Evolutionary conservation across 1,139 yeast species (phyloP), one percentile per base, ranked within the genome.

Genomic region (Ogataea hybrid): DNA sequence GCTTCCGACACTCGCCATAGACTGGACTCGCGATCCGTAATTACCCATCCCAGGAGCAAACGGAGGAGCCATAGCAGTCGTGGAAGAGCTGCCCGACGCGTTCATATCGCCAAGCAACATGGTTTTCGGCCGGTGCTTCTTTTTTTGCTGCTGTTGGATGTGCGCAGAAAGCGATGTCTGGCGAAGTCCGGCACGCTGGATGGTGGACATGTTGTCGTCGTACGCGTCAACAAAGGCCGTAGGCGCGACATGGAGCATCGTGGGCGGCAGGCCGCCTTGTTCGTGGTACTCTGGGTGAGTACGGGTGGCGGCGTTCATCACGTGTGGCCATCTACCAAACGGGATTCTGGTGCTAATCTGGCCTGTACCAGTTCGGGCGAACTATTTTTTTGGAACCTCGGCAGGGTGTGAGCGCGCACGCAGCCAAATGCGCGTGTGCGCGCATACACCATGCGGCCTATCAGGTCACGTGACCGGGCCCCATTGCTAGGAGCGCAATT

Each of bases 171-270:
- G 42, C 25, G 43, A 40, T 2, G 53, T 48, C 21, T 44, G 46
- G 25, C 55, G 42, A 9, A 51, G 40, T 2, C 55, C 55, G 9
- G 49, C 52, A 23, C 47, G 46, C 25, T 50, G 50, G 12, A 48
- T 38, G 4, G 55, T 41, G 5, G 55, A 48, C 6, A 35, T 32
- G 17, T 48, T 38, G 35, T 51, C 55, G 25, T 51, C 55, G 37
- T 51, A 51, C 7, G 36, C 17, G 37, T 51, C 54, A 6, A 48
- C 34, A 2, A 50, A 47, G 18, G 28, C 17, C 16, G 20, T 15
- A 14, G 18, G 18, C 18, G 18, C 18, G 18, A 6, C 18, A 17
- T 17, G 18, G 18, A 17, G 6, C 18, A 17, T 17, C 6, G 18
- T 18, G n/a, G 28, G 33, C 8, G 12, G 27, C 17, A 12, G 25